Evolutionary conservation across 2,329 filamentous ascomycete genomes (phyloP).

Genomic region (Hymenoscyphus fraxineus): DNA sequence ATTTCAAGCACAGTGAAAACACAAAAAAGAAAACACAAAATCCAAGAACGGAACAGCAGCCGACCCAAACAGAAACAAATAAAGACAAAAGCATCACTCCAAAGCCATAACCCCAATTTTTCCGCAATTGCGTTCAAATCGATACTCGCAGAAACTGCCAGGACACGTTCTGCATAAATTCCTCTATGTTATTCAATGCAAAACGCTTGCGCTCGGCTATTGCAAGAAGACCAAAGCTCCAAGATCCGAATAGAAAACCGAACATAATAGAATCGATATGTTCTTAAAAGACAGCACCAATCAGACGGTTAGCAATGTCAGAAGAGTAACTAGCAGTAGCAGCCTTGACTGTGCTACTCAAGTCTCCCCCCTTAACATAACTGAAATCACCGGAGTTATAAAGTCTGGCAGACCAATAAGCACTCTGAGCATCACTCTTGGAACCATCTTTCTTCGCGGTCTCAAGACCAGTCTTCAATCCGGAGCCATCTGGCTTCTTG

Average conservation of each 20-base stretch:
- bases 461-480: slow-evolving; percentile 35
- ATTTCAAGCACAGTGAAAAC: background rate
- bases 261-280: background rate
- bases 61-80: background rate
- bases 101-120: background rate
- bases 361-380: slow-evolving; percentile 32
- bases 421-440: slow-evolving; percentile 23
- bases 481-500: slow-evolving; percentile 29
- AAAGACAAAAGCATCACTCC: background rate
- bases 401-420: slow-evolving; percentile 36
- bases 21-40: background rate
- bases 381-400: slow-evolving; percentile 38
- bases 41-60: background rate
- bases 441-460: slow-evolving; percentile 15
- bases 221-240: background rate
- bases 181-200: background rate
- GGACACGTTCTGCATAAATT: background rate
- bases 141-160: background rate
- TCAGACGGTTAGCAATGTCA: slow-evolving; percentile 16
- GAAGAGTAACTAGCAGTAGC: slow-evolving; percentile 22
- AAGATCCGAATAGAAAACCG: background rate
- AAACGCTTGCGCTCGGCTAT: background rate
- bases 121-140: background rate
- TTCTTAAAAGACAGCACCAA: slow-evolving; percentile 3
- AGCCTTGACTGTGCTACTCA: slow-evolving; percentile 6